Base-by-base conservation (phyloP, 2,329 filamentous ascomycete species). In the Hymenoscyphus repandus region DNA sequence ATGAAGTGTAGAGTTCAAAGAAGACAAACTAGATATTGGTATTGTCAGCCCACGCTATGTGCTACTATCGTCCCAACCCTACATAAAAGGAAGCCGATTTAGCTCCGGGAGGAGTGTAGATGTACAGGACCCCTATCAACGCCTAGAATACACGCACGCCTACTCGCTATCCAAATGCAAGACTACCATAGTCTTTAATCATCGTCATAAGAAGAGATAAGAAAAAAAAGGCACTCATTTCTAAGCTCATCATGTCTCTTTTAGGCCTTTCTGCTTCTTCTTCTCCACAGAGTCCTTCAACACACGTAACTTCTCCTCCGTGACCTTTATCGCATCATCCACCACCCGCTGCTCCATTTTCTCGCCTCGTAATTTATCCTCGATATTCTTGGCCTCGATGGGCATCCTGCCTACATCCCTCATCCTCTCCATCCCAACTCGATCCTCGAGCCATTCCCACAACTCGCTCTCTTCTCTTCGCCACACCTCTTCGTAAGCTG, bases 401-500 rank as follows among this genome's bases (percentile, higher is more conserved):
- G 63, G 61, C 55, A 62, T 66, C 36, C 53, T 57, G 5, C 53
- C 51, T 6, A 60, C 53, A 80, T 48, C 80, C 75, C 17, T 90
- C 88, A 71, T 95, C 82, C 65, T 93, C 72, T 2, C 89, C 86
- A 91, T 92, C 2, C 61, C 63, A 3, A 64, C 60, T 20, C 64
- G 56, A 42, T 63, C 65, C 45, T 62, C 62, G 3, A 63, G 55
- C 67, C 63, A 66, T 47, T 63, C 55, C 59, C 67, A 68, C 1
- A 68, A 53, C 42, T 69, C 66, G 41, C 64, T 67, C 34, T 67
- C 67, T 54, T 69, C 67, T 47, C 60, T 55, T 46, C 63, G 58
- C 60, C 66, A 99, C 64, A 97, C 86, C 69, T 96, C 88, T 59
- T 97, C 91, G 66, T 96, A 97, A 0, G 88, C 90, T 2, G 86